Conservation (phyloP, 1,284 basidiomycete genomes). For the Irpex rosettiformis region DNA sequence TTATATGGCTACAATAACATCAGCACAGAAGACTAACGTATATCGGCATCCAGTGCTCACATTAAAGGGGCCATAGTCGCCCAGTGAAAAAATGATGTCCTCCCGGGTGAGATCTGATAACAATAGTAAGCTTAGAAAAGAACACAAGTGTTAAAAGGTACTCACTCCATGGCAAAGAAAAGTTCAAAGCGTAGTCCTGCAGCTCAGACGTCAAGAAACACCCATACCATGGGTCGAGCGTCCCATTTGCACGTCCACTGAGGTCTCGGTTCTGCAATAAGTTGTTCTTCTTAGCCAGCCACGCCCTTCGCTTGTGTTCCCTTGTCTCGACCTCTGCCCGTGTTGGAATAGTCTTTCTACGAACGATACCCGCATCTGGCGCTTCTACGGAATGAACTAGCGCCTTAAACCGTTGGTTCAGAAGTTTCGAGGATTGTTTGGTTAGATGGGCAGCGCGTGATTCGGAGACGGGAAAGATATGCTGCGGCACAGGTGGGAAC, state of each 20-base stretch:
- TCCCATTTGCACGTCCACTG: conserved; percentile 24
- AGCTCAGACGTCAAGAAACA: conserved; percentile 31
- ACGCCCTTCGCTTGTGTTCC: conserved; percentile 14
- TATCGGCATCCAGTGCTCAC: neutral
- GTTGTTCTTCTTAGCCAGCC: conserved; percentile 3
- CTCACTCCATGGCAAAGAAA: conserved; percentile 60
- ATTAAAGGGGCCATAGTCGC: neutral
- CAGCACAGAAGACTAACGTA: neutral
- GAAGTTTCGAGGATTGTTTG: conserved; percentile 13
- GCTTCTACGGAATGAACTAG: conserved; percentile 6
- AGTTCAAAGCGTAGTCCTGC: conserved; percentile 33
- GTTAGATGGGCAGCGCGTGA: conserved; percentile 5
- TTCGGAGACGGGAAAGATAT: conserved; percentile 8
- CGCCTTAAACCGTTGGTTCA: conserved; percentile 9
- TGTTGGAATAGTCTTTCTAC: neutral
- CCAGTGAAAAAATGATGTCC: neutral
- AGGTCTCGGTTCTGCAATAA: conserved; percentile 21
- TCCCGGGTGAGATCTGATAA: conserved; percentile 13
- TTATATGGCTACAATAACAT: conserved; percentile 40
- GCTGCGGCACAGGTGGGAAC: conserved; percentile 38
- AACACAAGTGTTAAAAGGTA: conserved; percentile 10
- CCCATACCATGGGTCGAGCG: conserved; percentile 32
- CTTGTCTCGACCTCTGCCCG: conserved; percentile 9
- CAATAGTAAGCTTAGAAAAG: conserved; percentile 9
- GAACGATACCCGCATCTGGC: neutral